phyloP scores from a whole-genome alignment of 2,329 filamentous ascomycete species.

The Botrytis hyacinthi region DNA sequence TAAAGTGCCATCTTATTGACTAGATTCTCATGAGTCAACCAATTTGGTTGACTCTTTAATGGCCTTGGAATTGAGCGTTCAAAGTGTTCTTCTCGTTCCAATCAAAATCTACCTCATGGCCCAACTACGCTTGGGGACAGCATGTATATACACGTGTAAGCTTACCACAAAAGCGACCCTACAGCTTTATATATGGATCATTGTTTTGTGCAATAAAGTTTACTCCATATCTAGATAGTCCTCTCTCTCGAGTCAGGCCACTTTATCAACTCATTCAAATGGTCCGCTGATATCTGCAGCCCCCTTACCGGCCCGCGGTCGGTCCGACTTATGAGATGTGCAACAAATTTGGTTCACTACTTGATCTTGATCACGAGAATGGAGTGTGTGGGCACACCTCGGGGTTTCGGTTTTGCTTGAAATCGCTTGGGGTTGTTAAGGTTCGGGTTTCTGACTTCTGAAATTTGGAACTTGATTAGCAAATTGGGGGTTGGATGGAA shows the following conservation, averaged over 20 bases:
- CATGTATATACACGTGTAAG: background rate
- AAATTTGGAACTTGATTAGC: background rate
- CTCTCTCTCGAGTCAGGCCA: background rate
- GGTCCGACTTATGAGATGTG: constrained; percentile 12
- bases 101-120: background rate
- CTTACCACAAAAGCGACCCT: background rate
- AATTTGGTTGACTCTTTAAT: background rate
- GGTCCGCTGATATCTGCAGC: background rate
- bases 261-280: background rate
- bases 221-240: background rate
- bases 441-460: background rate
- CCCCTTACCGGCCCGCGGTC: background rate
- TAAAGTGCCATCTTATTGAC: background rate
- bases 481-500: background rate
- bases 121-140: background rate
- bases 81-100: background rate
- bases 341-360: background rate
- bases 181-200: background rate
- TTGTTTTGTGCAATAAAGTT: background rate
- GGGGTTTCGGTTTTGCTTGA: background rate
- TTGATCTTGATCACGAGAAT: background rate
- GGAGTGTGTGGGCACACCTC: background rate
- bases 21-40: background rate
- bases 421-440: background rate
- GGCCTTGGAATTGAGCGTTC: background rate